Evolutionary conservation across 2,329 filamentous ascomycete genomes (phyloP), one percentile per base, ranked within the genome.

Genomic region (Penicillium sp.): DNA sequence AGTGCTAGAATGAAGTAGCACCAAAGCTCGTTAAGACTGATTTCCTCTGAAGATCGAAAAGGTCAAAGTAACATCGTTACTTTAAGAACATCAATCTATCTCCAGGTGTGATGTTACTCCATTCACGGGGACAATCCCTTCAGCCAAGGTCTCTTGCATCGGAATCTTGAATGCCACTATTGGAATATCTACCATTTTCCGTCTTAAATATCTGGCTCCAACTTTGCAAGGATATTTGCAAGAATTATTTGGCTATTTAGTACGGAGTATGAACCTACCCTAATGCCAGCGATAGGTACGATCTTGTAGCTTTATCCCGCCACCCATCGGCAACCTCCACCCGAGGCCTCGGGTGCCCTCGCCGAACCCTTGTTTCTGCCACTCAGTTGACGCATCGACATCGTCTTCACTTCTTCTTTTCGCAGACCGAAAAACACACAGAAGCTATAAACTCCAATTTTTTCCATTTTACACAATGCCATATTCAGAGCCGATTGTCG

Each of bases 401-500:
- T 39, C 39, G 4, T 53, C n/a, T 35, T 18, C 35, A 44, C 43
- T 19, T 7, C 37, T 22, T 9, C 9, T 3, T 33, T 40, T 41
- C n/a, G 31, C 14, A 40, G n/a, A 37, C 31, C 27, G 16, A 9
- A 47, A 19, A 13, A 14, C 13, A 35, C 44, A 18, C 4, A 11
- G 6, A 33, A 13, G 24, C 6, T 4, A 27, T 27, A 27, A 27
- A 27, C 4, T 6, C 9, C 9, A 33, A 2, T 9, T 18, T 35
- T 33, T 9, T 18, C n/a, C 6, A 33, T 50, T 19, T 50, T 16
- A 13, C 40, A 40, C 6, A 36, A 65, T 66, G 64, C 36, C 58
- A 59, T 35, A 53, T 2, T 43, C 41, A 49, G 56, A 43, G 46
- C 52, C 56, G 13, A 64, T 56, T 10, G 59, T 65, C 18, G 65